Base-by-base conservation (phyloP, 495 filamentous ascomycete genomes). In the Aspergillus homomorphus region DNA sequence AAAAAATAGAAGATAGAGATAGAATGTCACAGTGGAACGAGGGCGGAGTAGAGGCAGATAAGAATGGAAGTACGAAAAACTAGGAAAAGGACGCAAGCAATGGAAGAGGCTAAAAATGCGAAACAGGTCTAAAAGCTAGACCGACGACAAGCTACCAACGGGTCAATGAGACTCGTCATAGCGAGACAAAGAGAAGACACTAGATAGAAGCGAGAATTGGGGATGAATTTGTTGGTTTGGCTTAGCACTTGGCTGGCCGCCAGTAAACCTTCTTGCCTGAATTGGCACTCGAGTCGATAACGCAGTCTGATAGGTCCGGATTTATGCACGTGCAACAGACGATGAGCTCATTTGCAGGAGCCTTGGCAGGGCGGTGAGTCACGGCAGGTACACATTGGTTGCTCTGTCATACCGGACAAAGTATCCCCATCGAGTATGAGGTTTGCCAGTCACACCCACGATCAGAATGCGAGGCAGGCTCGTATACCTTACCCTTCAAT, bases 301-400 rank as follows among this genome's bases (percentile, higher is more conserved):
- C 22, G 8, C 5, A 28, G 8, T 45, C 50, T 66, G 45, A 58
- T 62, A 52, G 60, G 64, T 45, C 53, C 50, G 42, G 55, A 19
- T 21, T 26, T 30, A 44, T 41, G 53, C 60, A 60, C 60, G 60
- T 66, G 56, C 52, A 22, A 49, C 26, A 50, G 24, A 22, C 60
- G 26, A 60, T 52, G 48, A 44, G 53, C 50, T 60, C 51, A 54
- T 56, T 63, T 59, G 48, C 46, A 45, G 24, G 16, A 5, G 43
- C 33, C 48, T 24, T 42, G 28, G 54, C 30, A n/a, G 15, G 14
- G 24, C 16, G 21, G 52, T 51, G 12, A 51, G 24, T 2, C 7
- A 2, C 5, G 33, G 10, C 44, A 20, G 9, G 5, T 20, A n/a
- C 18, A 57, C 43, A 33, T 57, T 61, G 54, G 54, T 30, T 24